These are phyloP conservation scores for Combretum micranthum DNA, from an alignment of 345 rosid species.

Conservation along the genomic window DNA sequence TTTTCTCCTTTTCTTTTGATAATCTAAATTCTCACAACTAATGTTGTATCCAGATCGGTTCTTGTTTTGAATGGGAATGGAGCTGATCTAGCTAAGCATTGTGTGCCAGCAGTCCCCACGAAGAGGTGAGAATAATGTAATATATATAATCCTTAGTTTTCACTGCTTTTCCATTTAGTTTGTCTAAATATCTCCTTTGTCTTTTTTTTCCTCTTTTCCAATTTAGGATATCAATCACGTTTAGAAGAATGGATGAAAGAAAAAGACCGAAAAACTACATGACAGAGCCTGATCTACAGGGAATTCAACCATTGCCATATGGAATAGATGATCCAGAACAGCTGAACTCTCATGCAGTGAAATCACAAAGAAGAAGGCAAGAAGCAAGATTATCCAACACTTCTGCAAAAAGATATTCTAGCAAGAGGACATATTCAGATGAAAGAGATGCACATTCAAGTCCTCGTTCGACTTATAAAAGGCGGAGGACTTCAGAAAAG, in stretches of 20 bases:
- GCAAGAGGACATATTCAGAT: too few relatives aligned
- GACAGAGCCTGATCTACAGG: slow-evolving; percentile 76
- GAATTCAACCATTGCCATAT: slow-evolving; percentile 51
- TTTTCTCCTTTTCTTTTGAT: slow-evolving; percentile 3
- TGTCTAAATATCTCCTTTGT: slow-evolving; percentile 5
- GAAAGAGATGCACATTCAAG: too few relatives aligned
- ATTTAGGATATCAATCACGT: slow-evolving; percentile 93
- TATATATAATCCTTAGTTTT: neutral
- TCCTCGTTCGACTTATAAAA: too few relatives aligned
- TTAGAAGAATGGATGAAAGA: slow-evolving; percentile 85
- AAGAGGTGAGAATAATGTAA: slow-evolving; percentile 51
- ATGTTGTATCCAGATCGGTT: slow-evolving; percentile 53
- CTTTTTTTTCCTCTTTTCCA: slow-evolving; percentile 5
- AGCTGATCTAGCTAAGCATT: slow-evolving; percentile 87
- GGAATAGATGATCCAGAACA: slow-evolving; percentile 25
- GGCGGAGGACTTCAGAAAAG: too few relatives aligned
- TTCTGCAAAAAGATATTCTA: too few relatives aligned
- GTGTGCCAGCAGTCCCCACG: slow-evolving; percentile 91
- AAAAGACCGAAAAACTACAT: slow-evolving; percentile 59
- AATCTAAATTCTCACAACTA: neutral
- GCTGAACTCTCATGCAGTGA: slow-evolving; percentile 22
- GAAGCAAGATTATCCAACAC: slow-evolving; percentile 9
- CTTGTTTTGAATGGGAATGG: slow-evolving; percentile 83
- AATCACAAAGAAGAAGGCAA: slow-evolving; percentile 20
- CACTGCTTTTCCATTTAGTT: neutral